A percentile compares a stretch with the other conserved stretches of the same genome.
These are phyloP conservation scores for Neofusicoccum umdonicola DNA, from an alignment of 2,329 filamentous ascomycete genomes.

Conservation along the genomic window DNA sequence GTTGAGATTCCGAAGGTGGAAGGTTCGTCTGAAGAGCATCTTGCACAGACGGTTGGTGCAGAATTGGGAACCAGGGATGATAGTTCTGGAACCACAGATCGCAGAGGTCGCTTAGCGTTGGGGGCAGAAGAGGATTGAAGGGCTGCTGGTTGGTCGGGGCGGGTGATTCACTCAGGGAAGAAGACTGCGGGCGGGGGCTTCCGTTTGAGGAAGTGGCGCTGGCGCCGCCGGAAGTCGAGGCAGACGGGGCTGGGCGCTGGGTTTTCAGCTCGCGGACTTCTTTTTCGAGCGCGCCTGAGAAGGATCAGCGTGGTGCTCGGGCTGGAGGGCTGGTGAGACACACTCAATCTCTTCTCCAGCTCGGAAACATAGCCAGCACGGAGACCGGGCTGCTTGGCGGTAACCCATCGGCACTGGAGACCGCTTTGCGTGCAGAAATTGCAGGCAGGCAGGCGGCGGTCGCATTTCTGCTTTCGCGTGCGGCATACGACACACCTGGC, in stretches of 20 bases:
- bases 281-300: conserved; percentile 23
- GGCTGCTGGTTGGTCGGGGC: conserved; percentile 8
- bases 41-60: conserved; percentile 28
- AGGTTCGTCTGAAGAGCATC: conserved; percentile 21
- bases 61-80: conserved; percentile 38
- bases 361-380: conserved; percentile 46
- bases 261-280: conserved; percentile 24
- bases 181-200: background rate
- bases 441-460: conserved; percentile 26
- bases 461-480: conserved; percentile 27
- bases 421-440: conserved; percentile 23
- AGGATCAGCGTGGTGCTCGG: conserved; percentile 18
- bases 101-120: conserved; percentile 26
- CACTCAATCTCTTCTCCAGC: conserved; percentile 37
- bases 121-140: conserved; percentile 22
- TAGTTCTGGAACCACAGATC: conserved; percentile 37
- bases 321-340: background rate
- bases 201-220: background rate
- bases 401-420: conserved; percentile 28
- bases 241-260: conserved; percentile 16
- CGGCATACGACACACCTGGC: conserved; percentile 28
- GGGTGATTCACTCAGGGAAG: background rate
- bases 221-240: background rate
- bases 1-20: background rate
- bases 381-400: conserved; percentile 29